phyloP scores from a whole-genome alignment of 345 rosid genomes.

The Eucalyptus polyanthemos region DNA sequence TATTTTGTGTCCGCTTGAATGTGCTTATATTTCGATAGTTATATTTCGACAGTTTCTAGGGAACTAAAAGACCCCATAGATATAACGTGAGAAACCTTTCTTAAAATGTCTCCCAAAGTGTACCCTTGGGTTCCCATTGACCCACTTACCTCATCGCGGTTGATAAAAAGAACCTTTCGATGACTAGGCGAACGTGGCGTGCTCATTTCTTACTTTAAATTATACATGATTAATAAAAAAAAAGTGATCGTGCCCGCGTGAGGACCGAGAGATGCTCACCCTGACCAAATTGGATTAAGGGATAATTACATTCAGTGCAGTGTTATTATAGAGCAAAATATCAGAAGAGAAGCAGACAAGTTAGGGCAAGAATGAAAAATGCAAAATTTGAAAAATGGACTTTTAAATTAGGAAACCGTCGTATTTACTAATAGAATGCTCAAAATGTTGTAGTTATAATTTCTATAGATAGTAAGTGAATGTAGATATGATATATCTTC shows the following conservation, averaged over 20 bases:
- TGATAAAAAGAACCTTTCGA: neutral
- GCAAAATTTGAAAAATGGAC: neutral
- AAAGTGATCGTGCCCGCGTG: neutral
- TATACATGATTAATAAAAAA: neutral
- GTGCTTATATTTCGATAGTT: neutral
- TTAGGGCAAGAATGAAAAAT: neutral
- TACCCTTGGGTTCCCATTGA: neutral
- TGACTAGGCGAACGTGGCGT: neutral
- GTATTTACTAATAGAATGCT: neutral
- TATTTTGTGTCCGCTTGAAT: neutral
- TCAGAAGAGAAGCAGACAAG: neutral
- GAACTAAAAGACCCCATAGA: neutral
- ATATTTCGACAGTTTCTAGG: neutral
- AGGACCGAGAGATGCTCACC: neutral
- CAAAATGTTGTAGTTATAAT: neutral
- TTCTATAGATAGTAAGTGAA: neutral
- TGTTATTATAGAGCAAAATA: neutral
- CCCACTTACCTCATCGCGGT: neutral
- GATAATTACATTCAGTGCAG: neutral
- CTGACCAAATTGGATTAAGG: neutral
- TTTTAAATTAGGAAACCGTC: neutral
- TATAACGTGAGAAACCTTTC: neutral
- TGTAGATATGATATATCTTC: neutral
- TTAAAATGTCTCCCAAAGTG: neutral
- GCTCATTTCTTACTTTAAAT: neutral